phyloP scores from a whole-genome alignment of 1,139 yeast genomes.

The Taphrina pruni region DNA sequence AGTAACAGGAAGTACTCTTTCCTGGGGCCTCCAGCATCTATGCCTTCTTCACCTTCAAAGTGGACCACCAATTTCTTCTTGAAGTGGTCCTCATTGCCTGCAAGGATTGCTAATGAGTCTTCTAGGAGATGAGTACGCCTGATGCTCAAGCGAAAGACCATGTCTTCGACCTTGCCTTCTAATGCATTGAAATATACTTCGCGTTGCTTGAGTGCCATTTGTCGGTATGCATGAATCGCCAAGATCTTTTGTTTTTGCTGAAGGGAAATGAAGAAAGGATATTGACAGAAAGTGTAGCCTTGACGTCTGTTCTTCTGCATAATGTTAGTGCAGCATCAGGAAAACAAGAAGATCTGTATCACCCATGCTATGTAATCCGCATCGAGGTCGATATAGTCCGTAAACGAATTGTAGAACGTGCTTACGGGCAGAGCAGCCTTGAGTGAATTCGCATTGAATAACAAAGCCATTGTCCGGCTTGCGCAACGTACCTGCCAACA shows the following conservation, averaged over 20 bases:
- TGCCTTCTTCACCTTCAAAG: constrained; percentile 84
- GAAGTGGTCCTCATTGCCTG: constrained; percentile 64
- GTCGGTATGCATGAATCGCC: constrained; percentile 80
- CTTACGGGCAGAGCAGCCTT: constrained; percentile 55
- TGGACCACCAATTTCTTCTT: constrained; percentile 78
- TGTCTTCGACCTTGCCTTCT: constrained; percentile 67
- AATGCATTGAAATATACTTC: constrained; percentile 82
- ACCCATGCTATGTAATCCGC: constrained; percentile 84
- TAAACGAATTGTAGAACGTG: constrained; percentile 76
- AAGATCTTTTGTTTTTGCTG: constrained; percentile 81
- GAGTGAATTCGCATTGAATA: constrained; percentile 61
- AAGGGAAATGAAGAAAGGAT: constrained; percentile 78
- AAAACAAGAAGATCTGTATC: not conserved
- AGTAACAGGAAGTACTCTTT: constrained; percentile 90
- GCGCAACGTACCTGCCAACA: constrained; percentile 84
- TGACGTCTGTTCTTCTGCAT: constrained; percentile 52
- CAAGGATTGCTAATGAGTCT: constrained; percentile 70
- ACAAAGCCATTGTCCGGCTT: constrained; percentile 62
- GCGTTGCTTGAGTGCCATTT: constrained; percentile 87
- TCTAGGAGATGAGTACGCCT: constrained; percentile 70
- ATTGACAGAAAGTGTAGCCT: constrained; percentile 65
- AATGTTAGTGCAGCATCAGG: not conserved
- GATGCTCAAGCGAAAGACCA: constrained; percentile 70
- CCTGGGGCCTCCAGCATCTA: constrained; percentile 91
- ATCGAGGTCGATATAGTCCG: constrained; percentile 76